Conservation (phyloP, 306 rosid genomes). For the Arachis hypogaea region DNA sequence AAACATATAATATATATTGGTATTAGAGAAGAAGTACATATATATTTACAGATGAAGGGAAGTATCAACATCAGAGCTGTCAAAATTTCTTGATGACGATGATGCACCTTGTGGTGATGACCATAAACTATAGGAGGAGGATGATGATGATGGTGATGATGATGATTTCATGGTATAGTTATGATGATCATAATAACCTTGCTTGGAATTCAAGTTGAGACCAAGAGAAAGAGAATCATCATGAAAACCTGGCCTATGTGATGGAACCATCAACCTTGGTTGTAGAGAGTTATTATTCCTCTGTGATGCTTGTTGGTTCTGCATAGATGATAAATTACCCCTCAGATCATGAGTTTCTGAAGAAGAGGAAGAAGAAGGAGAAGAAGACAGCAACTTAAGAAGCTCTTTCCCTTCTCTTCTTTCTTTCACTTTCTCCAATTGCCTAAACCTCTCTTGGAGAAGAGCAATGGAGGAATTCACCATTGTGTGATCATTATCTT, state of each 20-base stretch:
- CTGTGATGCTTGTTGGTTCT: conserved; percentile 32
- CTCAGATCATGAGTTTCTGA: conserved; percentile 26
- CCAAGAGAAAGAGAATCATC: conserved; percentile 73
- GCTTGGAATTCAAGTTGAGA: conserved; percentile 50
- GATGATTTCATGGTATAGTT: conserved; percentile 37
- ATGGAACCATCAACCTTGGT: conserved; percentile 37
- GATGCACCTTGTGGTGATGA: conserved; percentile 36
- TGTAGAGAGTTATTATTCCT: conserved; percentile 31
- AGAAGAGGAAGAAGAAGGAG: background rate
- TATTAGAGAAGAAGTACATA: conserved; percentile 25
- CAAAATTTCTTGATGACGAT: conserved; percentile 52
- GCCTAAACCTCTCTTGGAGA: conserved; percentile 91
- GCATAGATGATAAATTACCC: conserved; percentile 34
- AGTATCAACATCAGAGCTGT: conserved; percentile 77
- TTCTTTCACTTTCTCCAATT: conserved; percentile 87
- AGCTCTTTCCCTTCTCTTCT: conserved; percentile 84
- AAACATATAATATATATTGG: conserved; percentile 17
- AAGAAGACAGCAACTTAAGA: conserved; percentile 45
- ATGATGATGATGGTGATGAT: background rate
- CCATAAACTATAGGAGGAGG: conserved; percentile 50
- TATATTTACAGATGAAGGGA: conserved; percentile 83
- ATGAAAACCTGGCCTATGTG: conserved; percentile 35
- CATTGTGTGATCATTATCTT: conserved; percentile 58
- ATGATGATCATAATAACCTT: conserved; percentile 38
- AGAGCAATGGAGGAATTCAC: conserved; percentile 86